A percentile compares a stretch with the other conserved stretches of the same genome.
These are phyloP conservation scores for Imleria badia DNA, from an alignment of 768 basidiomycete genomes.

Conservation along the genomic window DNA sequence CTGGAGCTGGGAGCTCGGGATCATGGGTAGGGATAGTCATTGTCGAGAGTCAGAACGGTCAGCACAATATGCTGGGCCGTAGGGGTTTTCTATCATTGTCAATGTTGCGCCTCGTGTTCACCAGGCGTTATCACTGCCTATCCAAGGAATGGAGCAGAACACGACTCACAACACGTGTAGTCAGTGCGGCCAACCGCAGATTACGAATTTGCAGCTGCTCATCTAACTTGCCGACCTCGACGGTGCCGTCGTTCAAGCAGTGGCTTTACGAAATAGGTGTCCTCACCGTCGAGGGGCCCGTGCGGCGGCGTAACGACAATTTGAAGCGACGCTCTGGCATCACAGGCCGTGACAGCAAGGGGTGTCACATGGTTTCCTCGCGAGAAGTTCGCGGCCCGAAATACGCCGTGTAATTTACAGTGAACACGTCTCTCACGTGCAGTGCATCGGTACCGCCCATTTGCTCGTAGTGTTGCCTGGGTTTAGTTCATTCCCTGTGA, in stretches of 20 bases:
- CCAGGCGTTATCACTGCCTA: conserved; percentile 34
- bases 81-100: conserved; percentile 30
- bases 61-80: conserved; percentile 1
- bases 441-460: too few relatives aligned
- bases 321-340: too few relatives aligned
- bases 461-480: too few relatives aligned
- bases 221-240: neutral
- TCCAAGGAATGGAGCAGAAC: conserved; percentile 19
- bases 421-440: too few relatives aligned
- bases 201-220: neutral
- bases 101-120: conserved; percentile 28
- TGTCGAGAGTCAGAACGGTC: conserved; percentile 16
- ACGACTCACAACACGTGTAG: conserved; percentile 26
- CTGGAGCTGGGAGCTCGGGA: conserved; percentile 12
- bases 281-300: neutral
- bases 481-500: too few relatives aligned
- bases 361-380: too few relatives aligned
- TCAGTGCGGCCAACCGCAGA: conserved; percentile 7
- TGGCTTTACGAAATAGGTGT: neutral
- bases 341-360: too few relatives aligned
- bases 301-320: neutral
- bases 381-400: too few relatives aligned
- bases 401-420: too few relatives aligned
- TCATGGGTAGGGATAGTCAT: conserved; percentile 25
- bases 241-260: neutral